A percentile compares a stretch with the other conserved stretches of the same genome.
phyloP scores from a whole-genome alignment of 192 early-diverging fungal species.

The Backusella tuberculispora region DNA sequence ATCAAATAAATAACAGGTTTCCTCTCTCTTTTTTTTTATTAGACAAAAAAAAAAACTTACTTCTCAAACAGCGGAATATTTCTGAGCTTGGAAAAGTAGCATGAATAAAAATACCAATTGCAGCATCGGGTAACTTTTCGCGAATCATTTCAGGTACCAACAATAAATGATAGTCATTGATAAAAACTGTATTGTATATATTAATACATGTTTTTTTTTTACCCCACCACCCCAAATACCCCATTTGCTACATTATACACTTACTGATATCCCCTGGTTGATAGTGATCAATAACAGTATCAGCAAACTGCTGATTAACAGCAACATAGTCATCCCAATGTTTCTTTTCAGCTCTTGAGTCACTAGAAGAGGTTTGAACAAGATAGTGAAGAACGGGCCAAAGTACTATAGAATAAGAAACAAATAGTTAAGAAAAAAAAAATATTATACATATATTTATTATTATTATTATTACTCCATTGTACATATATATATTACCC shows the following conservation, averaged over 20 bases:
- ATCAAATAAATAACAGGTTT: not conserved
- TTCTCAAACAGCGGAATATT: constrained; percentile 90
- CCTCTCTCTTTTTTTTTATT: not conserved
- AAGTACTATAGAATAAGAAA: constrained; percentile 60
- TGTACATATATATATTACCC: constrained; percentile 49
- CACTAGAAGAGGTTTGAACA: constrained; percentile 75
- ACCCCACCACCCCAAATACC: not conserved
- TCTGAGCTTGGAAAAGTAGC: constrained; percentile 96
- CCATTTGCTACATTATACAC: not conserved
- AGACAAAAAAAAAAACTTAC: constrained; percentile 40
- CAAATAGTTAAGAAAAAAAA: constrained; percentile 12
- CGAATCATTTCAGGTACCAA: constrained; percentile 90
- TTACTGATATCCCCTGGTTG: constrained; percentile 78
- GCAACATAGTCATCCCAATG: constrained; percentile 84
- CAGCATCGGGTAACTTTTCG: constrained; percentile 77
- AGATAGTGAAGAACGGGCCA: constrained; percentile 98
- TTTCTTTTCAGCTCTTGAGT: constrained; percentile 62
- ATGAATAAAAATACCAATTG: constrained; percentile 96
- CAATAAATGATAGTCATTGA: constrained; percentile 98
- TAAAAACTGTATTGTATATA: constrained; percentile 71
- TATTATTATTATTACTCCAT: not conserved
- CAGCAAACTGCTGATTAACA: constrained; percentile 83
- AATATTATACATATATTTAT: not conserved
- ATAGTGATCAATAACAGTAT: constrained; percentile 74
- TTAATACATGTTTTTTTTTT: not conserved